Evolutionary conservation across 2,329 filamentous ascomycete species (phyloP).

Genomic region (Aspergillus eucalypticola): DNA sequence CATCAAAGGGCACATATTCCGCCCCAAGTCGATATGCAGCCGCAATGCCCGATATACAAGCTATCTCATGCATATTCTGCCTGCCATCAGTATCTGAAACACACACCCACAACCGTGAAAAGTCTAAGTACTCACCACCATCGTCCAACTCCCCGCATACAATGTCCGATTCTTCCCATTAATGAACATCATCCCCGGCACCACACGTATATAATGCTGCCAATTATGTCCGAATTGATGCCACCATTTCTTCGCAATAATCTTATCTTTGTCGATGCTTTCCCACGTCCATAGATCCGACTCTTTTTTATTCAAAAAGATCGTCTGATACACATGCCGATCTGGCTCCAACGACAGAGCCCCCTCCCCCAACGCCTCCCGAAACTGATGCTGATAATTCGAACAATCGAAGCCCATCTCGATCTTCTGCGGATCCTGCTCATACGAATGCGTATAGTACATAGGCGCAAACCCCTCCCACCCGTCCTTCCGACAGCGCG

Average conservation of each 20-base stretch:
- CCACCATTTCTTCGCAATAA: constrained; percentile 63
- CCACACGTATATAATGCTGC: constrained; percentile 62
- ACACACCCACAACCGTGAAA: not conserved
- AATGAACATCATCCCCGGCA: constrained; percentile 71
- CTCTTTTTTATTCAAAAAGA: constrained; percentile 59
- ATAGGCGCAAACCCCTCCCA: constrained; percentile 56
- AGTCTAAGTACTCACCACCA: constrained; percentile 55
- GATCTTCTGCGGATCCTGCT: constrained; percentile 54
- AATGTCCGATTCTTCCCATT: constrained; percentile 64
- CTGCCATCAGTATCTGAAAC: not conserved
- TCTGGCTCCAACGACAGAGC: constrained; percentile 46
- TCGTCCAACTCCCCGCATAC: constrained; percentile 68
- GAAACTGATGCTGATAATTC: constrained; percentile 74
- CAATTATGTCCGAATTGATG: constrained; percentile 63
- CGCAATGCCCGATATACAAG: constrained; percentile 69
- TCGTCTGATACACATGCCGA: constrained; percentile 69
- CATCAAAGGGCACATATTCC: constrained; percentile 51
- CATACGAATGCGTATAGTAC: constrained; percentile 62
- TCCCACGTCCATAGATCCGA: constrained; percentile 60
- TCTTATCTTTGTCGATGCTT: constrained; percentile 57
- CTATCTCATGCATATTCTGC: constrained; percentile 63
- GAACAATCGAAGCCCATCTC: constrained; percentile 72
- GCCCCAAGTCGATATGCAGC: constrained; percentile 70
- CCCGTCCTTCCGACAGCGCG: constrained; percentile 35
- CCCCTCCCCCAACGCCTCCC: constrained; percentile 37